Conservation (phyloP, 306 rosid species). For the Alnus glutinosa region DNA sequence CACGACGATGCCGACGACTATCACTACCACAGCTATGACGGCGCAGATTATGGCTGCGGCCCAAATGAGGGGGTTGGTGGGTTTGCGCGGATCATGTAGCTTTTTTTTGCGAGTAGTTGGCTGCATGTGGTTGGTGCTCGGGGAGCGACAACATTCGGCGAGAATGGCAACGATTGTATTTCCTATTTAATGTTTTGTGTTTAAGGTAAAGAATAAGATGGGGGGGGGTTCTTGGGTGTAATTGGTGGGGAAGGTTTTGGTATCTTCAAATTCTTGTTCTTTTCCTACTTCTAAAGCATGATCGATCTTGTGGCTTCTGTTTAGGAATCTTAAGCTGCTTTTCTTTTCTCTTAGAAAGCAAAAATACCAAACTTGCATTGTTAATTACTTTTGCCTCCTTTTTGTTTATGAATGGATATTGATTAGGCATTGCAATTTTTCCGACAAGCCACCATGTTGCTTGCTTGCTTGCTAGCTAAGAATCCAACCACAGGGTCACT, state of each 20-base stretch:
- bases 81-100: not conserved
- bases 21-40: conserved; percentile 50
- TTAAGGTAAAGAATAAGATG: conserved; percentile 26
- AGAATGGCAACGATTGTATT: conserved; percentile 22
- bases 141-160: conserved; percentile 35
- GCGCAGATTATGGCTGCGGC: conserved; percentile 62
- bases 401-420: not conserved
- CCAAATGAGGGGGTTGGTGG: conserved; percentile 68
- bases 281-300: conserved; percentile 58
- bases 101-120: not conserved
- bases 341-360: conserved; percentile 29
- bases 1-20: conserved; percentile 49
- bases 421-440: too few species aligned
- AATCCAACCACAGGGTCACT: too few species aligned
- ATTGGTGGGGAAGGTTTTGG: conserved; percentile 78
- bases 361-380: conserved; percentile 66
- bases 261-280: conserved; percentile 49
- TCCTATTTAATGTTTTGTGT: conserved; percentile 28
- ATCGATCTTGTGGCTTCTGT: not conserved
- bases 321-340: conserved; percentile 26
- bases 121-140: conserved; percentile 12
- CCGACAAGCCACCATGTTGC: too few species aligned
- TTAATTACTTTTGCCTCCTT: not conserved
- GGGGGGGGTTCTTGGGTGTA: conserved; percentile 36
- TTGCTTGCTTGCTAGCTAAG: too few species aligned